Percentiles rank a stretch among this genome's conserved stretches.
phyloP scores from a whole-genome alignment of 2,329 filamentous ascomycete genomes.

The Colletotrichum brevisporum region DNA sequence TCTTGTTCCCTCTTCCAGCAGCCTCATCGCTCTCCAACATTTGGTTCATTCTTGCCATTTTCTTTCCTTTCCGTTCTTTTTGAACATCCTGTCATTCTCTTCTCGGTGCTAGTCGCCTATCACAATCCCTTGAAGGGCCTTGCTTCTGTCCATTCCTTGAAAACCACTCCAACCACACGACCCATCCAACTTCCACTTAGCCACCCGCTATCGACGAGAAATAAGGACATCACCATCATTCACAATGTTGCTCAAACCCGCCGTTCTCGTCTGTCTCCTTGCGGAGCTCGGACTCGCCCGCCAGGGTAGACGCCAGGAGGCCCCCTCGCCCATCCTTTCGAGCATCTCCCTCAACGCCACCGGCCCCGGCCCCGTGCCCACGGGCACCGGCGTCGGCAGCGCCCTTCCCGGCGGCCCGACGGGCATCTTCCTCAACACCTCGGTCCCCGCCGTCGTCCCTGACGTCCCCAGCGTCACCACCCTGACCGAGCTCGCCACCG shows the following conservation, averaged over 20 bases:
- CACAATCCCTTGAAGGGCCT: constrained; percentile 35
- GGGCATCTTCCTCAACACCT: constrained; percentile 38
- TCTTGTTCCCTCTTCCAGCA: constrained; percentile 21
- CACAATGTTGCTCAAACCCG: constrained; percentile 35
- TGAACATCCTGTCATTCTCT: constrained; percentile 38
- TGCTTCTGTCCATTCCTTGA: constrained; percentile 37
- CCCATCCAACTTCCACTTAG: constrained; percentile 24
- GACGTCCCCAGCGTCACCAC: constrained; percentile 27
- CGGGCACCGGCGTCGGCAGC: constrained; percentile 22
- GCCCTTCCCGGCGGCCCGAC: constrained; percentile 14
- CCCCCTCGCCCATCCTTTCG: constrained; percentile 30
- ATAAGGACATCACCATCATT: constrained; percentile 20
- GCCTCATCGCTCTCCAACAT: constrained; percentile 33
- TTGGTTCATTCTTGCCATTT: constrained; percentile 33
- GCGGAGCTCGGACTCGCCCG: constrained; percentile 38
- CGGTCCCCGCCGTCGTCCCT: constrained; percentile 31
- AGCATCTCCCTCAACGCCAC: constrained; percentile 31
- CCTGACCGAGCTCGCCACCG: constrained; percentile 30
- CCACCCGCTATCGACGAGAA: constrained; percentile 16
- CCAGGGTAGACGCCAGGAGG: constrained; percentile 22
- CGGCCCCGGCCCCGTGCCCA: constrained; percentile 21
- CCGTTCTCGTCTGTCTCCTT: constrained; percentile 30
- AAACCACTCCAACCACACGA: constrained; percentile 10
- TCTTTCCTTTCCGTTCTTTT: constrained; percentile 30
- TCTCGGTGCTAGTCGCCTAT: constrained; percentile 40